phyloP scores from a whole-genome alignment of 192 early-diverging fungal species.

The Kappamyces sp. region DNA sequence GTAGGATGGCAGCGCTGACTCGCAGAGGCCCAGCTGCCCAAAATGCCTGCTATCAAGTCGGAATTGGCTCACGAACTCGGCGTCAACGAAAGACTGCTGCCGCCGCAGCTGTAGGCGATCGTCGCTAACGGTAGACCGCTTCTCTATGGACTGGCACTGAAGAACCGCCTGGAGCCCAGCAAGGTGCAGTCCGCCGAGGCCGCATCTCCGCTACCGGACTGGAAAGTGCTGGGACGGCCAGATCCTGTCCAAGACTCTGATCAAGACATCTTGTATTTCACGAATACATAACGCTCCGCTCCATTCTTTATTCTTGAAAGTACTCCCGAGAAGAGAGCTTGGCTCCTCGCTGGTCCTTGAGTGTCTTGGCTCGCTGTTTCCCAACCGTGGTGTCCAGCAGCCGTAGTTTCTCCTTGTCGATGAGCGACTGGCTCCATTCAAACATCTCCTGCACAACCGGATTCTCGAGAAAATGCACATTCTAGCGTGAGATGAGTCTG shows the following conservation, averaged over 20 bases:
- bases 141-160: slow-evolving; percentile 11
- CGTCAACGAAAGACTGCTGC: slow-evolving; percentile 4
- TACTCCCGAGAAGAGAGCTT: slow-evolving; percentile 9
- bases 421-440: slow-evolving; percentile 8
- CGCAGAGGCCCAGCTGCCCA: slow-evolving; percentile 4
- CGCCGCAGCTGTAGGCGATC: not conserved
- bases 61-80: not conserved
- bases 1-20: slow-evolving; percentile 6
- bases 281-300: no score
- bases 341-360: slow-evolving; percentile 11
- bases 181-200: no score
- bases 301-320: not conserved
- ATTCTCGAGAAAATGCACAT: slow-evolving; percentile 38
- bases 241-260: no score
- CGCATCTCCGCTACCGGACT: no score
- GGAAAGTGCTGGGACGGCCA: no score
- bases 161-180: not conserved
- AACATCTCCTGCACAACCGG: slow-evolving; percentile 44
- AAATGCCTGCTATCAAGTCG: not conserved
- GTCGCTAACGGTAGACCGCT: slow-evolving; percentile 1
- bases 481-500: not conserved
- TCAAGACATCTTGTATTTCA: no score
- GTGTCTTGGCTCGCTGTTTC: slow-evolving; percentile 11
- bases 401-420: not conserved
- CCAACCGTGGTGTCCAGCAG: slow-evolving; percentile 14